phyloP scores from a whole-genome alignment of 2,329 filamentous ascomycete genomes.

The Fusarium nygamai region DNA sequence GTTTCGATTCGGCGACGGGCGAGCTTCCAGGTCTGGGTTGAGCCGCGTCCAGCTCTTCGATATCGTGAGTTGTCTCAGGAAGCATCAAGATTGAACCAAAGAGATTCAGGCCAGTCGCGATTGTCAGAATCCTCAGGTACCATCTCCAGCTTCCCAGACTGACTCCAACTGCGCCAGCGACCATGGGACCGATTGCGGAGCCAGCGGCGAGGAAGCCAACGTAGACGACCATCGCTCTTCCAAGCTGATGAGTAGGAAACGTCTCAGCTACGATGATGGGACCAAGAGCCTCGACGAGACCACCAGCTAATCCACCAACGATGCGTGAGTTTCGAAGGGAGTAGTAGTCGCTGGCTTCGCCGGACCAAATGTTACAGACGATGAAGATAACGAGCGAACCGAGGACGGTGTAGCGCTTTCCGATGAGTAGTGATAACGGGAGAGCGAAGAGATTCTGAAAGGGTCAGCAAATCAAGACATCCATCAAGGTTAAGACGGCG shows the following conservation, averaged over 20 bases:
- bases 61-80: background rate
- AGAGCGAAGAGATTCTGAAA: slow-evolving; percentile 1
- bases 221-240: slow-evolving; percentile 1
- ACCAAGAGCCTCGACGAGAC: slow-evolving; percentile 4
- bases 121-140: slow-evolving; percentile 3
- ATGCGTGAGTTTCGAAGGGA: background rate
- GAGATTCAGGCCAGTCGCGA: background rate
- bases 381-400: background rate
- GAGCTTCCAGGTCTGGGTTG: background rate
- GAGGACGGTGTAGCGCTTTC: background rate
- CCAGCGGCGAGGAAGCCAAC: slow-evolving; percentile 6
- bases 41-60: background rate
- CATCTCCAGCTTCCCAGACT: slow-evolving; percentile 1
- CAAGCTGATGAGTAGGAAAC: background rate
- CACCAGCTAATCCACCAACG: slow-evolving; percentile 1
- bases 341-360: background rate
- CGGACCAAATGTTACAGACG: slow-evolving; percentile 7
- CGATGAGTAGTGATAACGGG: background rate
- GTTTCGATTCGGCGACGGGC: background rate
- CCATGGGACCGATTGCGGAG: background rate
- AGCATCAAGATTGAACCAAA: background rate
- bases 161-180: background rate
- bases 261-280: slow-evolving; percentile 14
- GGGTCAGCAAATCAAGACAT: background rate
- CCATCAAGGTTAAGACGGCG: rapidly evolving